Evolutionary conservation across 2,329 filamentous ascomycete species (phyloP), one percentile per base, ranked within the genome.

Genomic region (Rhynchosporium agropyri): DNA sequence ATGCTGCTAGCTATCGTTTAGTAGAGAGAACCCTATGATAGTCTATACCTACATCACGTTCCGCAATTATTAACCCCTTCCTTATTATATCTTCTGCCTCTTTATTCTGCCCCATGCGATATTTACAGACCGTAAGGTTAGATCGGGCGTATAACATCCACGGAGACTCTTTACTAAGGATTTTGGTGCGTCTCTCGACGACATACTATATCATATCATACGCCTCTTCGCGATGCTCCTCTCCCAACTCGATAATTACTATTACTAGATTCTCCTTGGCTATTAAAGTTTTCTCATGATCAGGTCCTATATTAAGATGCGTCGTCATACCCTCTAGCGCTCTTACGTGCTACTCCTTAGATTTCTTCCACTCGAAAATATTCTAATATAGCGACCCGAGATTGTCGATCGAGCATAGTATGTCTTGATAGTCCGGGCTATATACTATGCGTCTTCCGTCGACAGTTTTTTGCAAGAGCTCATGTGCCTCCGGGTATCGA

Each of bases 91-190:
- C 53, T 58, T 69, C 67, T 20, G 69, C 71, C 46, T 70, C 71
- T 1, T 69, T 58, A 3, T 42, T 45, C 12, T 68, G n/a, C 2
- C 69, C 67, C 20, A 69, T 46, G 10, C 66, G 67, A 15, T 50
- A 63, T 33, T 74, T 65, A 33, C 72, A 63, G 36, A 69, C 67
- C 1, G 72, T 71, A 8, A 74, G 66, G 53, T 74, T 73, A 40
- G 59, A 59, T 31, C 67, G 69, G 1, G 73, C 69, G 4, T 70
- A 56, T 0, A 74, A 65, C 1, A 72, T 75, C 53, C 65, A 72
- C 6, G 69, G 64, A 33, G 74, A 69, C 50, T 72, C 68, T 49
- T 68, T 69, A 6, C 73, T 72, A 6, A 65, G 40, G 15, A 28
- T 29, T 4, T 51, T 51, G 28, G n/a, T 53, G 33, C 67, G 63